A percentile compares a stretch with the other conserved stretches of the same genome.
phyloP scores from a whole-genome alignment of 768 basidiomycete species.

The Kwoniella sp. region DNA sequence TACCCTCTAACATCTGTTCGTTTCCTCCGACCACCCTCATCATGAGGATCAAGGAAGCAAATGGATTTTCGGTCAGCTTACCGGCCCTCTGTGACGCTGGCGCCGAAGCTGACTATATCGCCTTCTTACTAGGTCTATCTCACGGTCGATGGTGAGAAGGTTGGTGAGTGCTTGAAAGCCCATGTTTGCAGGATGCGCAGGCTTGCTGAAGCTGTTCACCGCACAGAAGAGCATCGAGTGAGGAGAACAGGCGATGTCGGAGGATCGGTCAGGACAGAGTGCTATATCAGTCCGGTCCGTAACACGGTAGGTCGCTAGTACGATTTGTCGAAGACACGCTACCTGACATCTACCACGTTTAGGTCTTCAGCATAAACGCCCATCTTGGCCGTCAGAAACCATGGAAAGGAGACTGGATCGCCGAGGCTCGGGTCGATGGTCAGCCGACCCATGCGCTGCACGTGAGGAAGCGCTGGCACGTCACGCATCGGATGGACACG shows the following conservation, averaged over 20 bases:
- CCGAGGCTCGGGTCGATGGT: conserved; percentile 7
- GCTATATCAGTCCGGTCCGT: conserved; percentile 1
- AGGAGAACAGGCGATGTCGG: neutral
- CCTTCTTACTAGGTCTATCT: conserved; percentile 10
- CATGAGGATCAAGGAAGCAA: conserved; percentile 8
- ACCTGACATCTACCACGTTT: too few relatives aligned
- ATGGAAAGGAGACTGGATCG: conserved; percentile 6
- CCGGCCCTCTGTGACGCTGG: too few relatives aligned
- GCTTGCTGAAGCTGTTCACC: neutral
- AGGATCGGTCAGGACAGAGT: neutral
- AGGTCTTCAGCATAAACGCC: conserved; percentile 8
- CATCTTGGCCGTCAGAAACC: conserved; percentile 12
- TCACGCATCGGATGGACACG: conserved; percentile 4
- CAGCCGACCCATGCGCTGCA: neutral
- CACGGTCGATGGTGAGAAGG: conserved; percentile 7
- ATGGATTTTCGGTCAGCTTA: conserved; percentile 1
- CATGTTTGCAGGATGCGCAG: neutral
- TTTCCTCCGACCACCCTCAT: too few relatives aligned
- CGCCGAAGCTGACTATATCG: too few relatives aligned
- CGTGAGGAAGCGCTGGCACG: conserved; percentile 6
- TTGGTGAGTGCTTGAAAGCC: neutral
- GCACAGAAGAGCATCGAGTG: conserved; percentile 3
- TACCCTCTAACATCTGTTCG: too few relatives aligned
- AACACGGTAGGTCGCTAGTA: too few relatives aligned
- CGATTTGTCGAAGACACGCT: neutral